phyloP scores from a whole-genome alignment of 1,139 yeast genomes.

The Pichia sp. region DNA sequence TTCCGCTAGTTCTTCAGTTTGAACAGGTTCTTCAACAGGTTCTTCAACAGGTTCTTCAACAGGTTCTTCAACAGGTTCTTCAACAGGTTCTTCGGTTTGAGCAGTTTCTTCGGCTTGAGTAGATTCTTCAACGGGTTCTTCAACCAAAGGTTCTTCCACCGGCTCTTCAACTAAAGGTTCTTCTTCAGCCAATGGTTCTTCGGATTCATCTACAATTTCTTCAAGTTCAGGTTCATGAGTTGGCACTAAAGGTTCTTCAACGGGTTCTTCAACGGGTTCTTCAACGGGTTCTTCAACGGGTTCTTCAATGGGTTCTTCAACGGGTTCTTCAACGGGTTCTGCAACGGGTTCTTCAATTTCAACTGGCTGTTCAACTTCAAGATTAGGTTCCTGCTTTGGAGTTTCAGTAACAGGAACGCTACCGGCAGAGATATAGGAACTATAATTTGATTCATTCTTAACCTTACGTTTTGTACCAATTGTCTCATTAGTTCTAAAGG shows the following conservation, averaged over 20 bases:
- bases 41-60: slow-evolving; percentile 4
- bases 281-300: slow-evolving; percentile 3
- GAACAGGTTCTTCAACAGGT: slow-evolving; percentile 7
- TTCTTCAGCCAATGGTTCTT: slow-evolving; percentile 14
- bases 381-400: slow-evolving; percentile 26
- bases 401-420: slow-evolving; percentile 2
- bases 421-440: slow-evolving; percentile 26
- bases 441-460: slow-evolving; percentile 7
- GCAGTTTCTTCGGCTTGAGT: not conserved
- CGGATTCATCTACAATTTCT: slow-evolving; percentile 17
- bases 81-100: slow-evolving; percentile 9
- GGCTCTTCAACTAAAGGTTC: not conserved
- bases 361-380: not conserved
- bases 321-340: slow-evolving; percentile 1
- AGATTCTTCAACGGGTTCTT: slow-evolving; percentile 7
- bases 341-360: slow-evolving; percentile 6
- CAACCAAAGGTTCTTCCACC: not conserved
- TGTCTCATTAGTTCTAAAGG: slow-evolving; percentile 36
- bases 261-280: slow-evolving; percentile 6
- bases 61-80: slow-evolving; percentile 6
- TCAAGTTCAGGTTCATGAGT: no score
- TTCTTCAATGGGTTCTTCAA: slow-evolving; percentile 10
- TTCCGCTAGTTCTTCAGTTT: slow-evolving; percentile 1
- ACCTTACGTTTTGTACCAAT: slow-evolving; percentile 15
- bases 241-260: no score